Evolutionary conservation across 495 filamentous ascomycete genomes (phyloP).

Genomic region (Daldinia caldariorum): DNA sequence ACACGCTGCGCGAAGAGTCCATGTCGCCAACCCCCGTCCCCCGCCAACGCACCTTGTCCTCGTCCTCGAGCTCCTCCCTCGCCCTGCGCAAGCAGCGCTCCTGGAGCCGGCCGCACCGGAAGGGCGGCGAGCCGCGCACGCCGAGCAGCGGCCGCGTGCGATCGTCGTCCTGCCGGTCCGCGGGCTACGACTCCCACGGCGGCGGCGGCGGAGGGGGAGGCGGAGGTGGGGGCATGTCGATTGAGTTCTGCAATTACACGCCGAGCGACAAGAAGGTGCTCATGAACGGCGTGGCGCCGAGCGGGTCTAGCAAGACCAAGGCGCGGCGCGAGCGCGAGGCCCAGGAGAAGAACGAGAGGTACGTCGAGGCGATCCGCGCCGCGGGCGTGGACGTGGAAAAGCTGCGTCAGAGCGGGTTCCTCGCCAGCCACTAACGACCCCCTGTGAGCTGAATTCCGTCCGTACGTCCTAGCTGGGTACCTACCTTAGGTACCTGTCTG

Average conservation of each 20-base stretch:
- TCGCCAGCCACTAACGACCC: constrained; percentile 12
- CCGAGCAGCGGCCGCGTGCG: constrained; percentile 11
- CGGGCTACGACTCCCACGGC: constrained; percentile 18
- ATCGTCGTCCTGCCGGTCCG: constrained; percentile 19
- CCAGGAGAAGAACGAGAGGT: constrained; percentile 78
- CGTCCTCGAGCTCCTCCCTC: constrained; percentile 32
- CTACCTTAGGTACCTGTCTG: neutral
- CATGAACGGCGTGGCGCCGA: constrained; percentile 89
- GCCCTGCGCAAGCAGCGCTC: constrained; percentile 45
- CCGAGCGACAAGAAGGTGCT: constrained; percentile 80
- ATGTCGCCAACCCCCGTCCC: constrained; percentile 29
- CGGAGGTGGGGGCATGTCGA: constrained; percentile 50
- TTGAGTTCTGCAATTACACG: constrained; percentile 94
- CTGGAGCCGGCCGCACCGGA: constrained; percentile 28
- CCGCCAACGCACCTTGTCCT: constrained; percentile 28
- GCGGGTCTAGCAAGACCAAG: constrained; percentile 92
- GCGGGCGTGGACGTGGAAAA: constrained; percentile 79
- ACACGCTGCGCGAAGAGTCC: constrained; percentile 42
- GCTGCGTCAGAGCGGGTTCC: constrained; percentile 51
- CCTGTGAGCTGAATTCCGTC: neutral
- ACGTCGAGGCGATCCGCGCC: constrained; percentile 75
- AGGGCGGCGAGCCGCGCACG: constrained; percentile 33
- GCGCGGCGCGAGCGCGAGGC: constrained; percentile 86
- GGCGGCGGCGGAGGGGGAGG: constrained; percentile 12
- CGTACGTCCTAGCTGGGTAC: neutral